Evolutionary conservation across 2,329 filamentous ascomycete species (phyloP).

Genomic region (Cladosporium sp.): DNA sequence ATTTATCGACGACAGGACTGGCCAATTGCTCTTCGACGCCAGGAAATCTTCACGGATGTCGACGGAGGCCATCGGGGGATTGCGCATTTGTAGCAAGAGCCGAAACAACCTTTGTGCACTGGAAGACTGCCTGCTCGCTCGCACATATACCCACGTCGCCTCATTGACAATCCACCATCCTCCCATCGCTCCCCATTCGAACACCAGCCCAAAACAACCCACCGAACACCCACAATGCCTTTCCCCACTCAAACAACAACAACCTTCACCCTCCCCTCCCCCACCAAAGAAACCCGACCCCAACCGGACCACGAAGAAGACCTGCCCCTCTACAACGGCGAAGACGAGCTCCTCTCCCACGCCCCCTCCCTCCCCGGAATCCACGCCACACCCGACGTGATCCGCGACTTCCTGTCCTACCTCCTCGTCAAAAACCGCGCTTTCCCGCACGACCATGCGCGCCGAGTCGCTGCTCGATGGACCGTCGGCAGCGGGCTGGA

Average conservation of each 20-base stretch:
- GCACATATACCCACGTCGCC: too few species aligned
- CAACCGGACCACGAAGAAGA: neutral
- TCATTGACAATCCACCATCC: too few species aligned
- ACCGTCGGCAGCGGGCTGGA: slow-evolving; percentile 17
- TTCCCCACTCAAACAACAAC: neutral
- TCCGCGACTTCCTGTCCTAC: slow-evolving; percentile 15
- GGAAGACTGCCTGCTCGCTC: too few species aligned
- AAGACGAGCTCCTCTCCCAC: neutral
- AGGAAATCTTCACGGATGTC: neutral
- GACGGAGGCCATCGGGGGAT: neutral
- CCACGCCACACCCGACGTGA: slow-evolving; percentile 16
- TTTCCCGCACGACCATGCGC: slow-evolving; percentile 9
- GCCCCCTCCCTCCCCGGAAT: neutral
- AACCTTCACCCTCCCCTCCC: neutral
- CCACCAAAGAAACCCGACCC: neutral
- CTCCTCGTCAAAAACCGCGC: slow-evolving; percentile 2
- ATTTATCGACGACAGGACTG: neutral
- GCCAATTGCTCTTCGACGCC: neutral
- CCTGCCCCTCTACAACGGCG: neutral
- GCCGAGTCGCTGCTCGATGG: slow-evolving; percentile 15
- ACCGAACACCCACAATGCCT: neutral
- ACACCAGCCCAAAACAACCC: neutral
- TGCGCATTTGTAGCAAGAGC: neutral
- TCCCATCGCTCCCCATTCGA: too few species aligned
- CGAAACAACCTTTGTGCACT: too few species aligned